Conservation (phyloP, 352 stramenopile species). For the Phytophthora constricta region DNA sequence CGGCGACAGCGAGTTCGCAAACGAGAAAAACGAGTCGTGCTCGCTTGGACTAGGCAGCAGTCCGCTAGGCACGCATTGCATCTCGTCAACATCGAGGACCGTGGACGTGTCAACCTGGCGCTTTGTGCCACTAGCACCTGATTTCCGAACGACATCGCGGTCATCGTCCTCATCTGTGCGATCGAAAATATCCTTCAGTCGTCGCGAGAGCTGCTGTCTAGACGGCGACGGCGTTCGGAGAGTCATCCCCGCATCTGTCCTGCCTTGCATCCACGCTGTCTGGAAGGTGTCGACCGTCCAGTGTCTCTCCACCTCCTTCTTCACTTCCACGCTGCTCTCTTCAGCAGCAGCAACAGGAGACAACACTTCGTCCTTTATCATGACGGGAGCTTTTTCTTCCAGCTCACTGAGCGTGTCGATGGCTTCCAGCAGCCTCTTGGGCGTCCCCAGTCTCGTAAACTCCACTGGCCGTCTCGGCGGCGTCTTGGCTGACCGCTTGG, state of each 20-base stretch:
- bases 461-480: conserved; percentile 22
- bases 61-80: conserved; percentile 52
- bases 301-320: conserved; percentile 2
- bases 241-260: too few species aligned
- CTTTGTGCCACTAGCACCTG: neutral
- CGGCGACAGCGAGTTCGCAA: conserved; percentile 78
- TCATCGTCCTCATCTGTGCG: conserved; percentile 29
- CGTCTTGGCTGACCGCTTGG: conserved; percentile 8
- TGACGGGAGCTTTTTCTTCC: conserved; percentile 17
- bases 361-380: conserved; percentile 10
- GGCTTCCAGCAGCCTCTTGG: conserved; percentile 26
- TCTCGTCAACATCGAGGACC: conserved; percentile 32
- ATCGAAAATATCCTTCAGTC: conserved; percentile 48
- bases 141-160: conserved; percentile 18
- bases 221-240: conserved; percentile 37
- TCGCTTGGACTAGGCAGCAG: conserved; percentile 47
- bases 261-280: too few species aligned
- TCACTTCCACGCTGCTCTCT: neutral
- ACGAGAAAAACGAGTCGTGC: conserved; percentile 84
- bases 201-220: conserved; percentile 39
- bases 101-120: conserved; percentile 10
- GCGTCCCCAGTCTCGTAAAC: conserved; percentile 12
- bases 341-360: neutral
- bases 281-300: conserved; percentile 3
- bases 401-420: conserved; percentile 28